These are phyloP conservation scores for Pythium rhizo-oryzae DNA, from an alignment of 352 stramenopile species.

Conservation along the genomic window DNA sequence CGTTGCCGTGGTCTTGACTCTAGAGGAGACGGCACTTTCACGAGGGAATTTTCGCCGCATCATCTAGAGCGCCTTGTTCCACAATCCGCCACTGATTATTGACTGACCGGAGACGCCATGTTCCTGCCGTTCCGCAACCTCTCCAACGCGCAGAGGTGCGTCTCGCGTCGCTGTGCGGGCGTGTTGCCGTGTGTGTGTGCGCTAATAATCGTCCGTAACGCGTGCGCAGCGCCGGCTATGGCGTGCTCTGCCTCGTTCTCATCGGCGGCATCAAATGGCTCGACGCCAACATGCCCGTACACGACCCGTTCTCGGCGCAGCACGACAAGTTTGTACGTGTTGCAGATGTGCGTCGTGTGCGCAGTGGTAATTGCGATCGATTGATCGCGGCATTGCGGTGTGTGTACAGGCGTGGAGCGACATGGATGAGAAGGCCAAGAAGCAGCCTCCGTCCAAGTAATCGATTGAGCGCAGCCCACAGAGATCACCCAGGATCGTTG, in stretches of 20 bases:
- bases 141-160: slow-evolving; percentile 58
- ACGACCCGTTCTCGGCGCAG: slow-evolving; percentile 35
- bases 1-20: too few species aligned
- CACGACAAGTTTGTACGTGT: slow-evolving; percentile 50
- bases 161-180: neutral
- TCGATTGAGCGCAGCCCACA: too few species aligned
- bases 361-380: neutral
- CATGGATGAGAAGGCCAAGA: slow-evolving; percentile 47
- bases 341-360: too few species aligned
- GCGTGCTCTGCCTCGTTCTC: slow-evolving; percentile 59
- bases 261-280: slow-evolving; percentile 72
- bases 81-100: too few species aligned
- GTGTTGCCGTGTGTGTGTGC: slow-evolving; percentile 3
- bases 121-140: slow-evolving; percentile 73
- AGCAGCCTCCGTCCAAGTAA: slow-evolving; percentile 11
- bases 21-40: too few species aligned
- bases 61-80: too few species aligned
- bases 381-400: neutral
- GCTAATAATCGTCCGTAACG: neutral
- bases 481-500: too few species aligned
- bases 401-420: slow-evolving; percentile 59
- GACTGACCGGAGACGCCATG: slow-evolving; percentile 25
- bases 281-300: slow-evolving; percentile 58
- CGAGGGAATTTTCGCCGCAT: too few species aligned
- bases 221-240: slow-evolving; percentile 52